These are phyloP conservation scores for Calophaca sinica DNA, from an alignment of 306 rosid genomes.

Conservation along the genomic window DNA sequence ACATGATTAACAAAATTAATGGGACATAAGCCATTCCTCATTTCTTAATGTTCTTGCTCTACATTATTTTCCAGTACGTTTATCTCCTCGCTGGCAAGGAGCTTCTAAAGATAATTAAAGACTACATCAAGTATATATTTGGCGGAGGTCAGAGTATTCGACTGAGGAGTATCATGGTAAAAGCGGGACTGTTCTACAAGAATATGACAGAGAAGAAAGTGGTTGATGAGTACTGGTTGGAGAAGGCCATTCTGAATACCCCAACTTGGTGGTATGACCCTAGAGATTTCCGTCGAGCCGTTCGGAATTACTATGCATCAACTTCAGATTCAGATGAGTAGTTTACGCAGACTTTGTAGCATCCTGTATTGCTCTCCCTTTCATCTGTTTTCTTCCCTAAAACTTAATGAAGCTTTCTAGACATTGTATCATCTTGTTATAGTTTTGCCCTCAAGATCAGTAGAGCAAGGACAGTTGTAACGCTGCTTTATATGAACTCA, in stretches of 20 bases:
- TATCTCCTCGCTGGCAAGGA: slow-evolving; percentile 73
- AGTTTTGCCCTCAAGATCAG: slow-evolving; percentile 12
- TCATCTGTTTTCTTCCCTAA: not conserved
- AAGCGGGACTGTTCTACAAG: slow-evolving; percentile 52
- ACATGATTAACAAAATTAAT: slow-evolving; percentile 15
- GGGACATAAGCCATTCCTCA: slow-evolving; percentile 7
- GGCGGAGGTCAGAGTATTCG: slow-evolving; percentile 64
- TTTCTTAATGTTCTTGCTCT: slow-evolving; percentile 37
- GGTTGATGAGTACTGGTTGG: slow-evolving; percentile 52
- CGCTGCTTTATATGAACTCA: slow-evolving; percentile 12
- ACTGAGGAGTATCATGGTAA: slow-evolving; percentile 53
- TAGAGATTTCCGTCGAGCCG: slow-evolving; percentile 43
- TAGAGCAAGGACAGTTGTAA: slow-evolving; percentile 10
- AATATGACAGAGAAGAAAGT: slow-evolving; percentile 30
- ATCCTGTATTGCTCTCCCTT: not conserved
- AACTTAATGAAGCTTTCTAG: slow-evolving; percentile 6
- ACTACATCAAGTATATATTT: slow-evolving; percentile 64
- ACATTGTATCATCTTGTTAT: slow-evolving; percentile 32
- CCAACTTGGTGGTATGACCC: slow-evolving; percentile 66
- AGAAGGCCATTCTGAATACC: slow-evolving; percentile 57
- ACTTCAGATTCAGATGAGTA: not conserved
- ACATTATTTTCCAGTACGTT: slow-evolving; percentile 64
- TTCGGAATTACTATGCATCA: slow-evolving; percentile 34
- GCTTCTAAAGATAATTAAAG: slow-evolving; percentile 57
- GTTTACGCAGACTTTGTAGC: not conserved